phyloP scores from a whole-genome alignment of 73 alveolate species.

The Paramecium tetraurelia region DNA sequence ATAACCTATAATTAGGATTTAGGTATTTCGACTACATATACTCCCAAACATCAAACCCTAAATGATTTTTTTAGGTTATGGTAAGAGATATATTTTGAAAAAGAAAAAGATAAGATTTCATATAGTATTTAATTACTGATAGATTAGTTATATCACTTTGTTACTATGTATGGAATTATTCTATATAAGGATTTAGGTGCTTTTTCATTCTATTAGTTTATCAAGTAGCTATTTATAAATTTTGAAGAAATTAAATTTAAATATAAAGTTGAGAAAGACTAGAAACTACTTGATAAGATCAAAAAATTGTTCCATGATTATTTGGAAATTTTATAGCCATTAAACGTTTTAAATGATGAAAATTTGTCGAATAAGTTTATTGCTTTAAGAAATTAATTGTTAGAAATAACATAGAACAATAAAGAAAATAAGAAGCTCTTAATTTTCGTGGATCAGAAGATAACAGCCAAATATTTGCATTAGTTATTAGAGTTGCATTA shows the following conservation, averaged over 20 bases:
- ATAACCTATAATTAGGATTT: background rate
- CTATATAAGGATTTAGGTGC: background rate
- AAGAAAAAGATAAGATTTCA: background rate
- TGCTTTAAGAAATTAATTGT: background rate
- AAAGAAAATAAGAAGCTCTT: background rate
- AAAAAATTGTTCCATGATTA: background rate
- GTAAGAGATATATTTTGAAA: background rate
- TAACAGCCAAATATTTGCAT: conserved; percentile 31
- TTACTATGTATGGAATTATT: background rate
- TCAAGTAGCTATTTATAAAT: background rate
- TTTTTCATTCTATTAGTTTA: background rate
- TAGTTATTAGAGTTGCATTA: background rate
- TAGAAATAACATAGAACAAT: background rate
- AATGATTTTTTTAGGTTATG: background rate
- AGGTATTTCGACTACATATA: background rate
- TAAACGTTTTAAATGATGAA: background rate
- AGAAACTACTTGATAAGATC: background rate
- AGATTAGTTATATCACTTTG: background rate
- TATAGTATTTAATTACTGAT: background rate
- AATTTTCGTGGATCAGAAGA: conserved; percentile 40
- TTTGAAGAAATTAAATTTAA: background rate
- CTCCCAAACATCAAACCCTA: background rate
- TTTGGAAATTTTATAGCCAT: background rate
- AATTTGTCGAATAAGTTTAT: background rate
- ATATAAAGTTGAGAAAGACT: background rate